These are phyloP conservation scores for Dryas integrifolia DNA, from an alignment of 331 rosid genomes.

Conservation along the genomic window DNA sequence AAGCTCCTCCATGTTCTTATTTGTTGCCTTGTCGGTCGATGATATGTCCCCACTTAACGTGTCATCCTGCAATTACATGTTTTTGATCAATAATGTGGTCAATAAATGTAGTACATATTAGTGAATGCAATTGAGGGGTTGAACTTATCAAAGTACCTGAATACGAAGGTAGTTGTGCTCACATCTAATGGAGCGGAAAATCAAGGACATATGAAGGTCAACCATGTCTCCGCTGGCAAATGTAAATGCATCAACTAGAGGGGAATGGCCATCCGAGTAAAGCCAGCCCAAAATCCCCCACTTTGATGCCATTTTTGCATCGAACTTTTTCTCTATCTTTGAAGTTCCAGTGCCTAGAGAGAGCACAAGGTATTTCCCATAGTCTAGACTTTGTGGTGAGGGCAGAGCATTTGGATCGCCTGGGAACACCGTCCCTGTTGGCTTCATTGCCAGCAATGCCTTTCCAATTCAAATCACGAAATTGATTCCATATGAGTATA, in stretches of 20 bases:
- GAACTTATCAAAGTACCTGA: background rate
- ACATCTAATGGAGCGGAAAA: slow-evolving; percentile 19
- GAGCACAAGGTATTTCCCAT: slow-evolving; percentile 14
- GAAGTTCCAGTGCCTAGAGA: slow-evolving; percentile 30
- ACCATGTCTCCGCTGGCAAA: slow-evolving; percentile 22
- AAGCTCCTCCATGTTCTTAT: slow-evolving; percentile 19
- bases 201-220: slow-evolving; percentile 26
- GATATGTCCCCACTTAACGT: slow-evolving; percentile 13
- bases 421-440: slow-evolving; percentile 16
- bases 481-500: too few relatives aligned
- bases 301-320: slow-evolving; percentile 26
- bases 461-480: background rate
- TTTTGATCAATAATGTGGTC: too few relatives aligned
- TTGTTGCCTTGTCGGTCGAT: slow-evolving; percentile 18
- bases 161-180: slow-evolving; percentile 28
- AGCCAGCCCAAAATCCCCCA: slow-evolving; percentile 28
- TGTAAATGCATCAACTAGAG: slow-evolving; percentile 20
- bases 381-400: slow-evolving; percentile 7
- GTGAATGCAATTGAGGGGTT: too few relatives aligned
- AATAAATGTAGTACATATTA: too few relatives aligned
- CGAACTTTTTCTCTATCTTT: slow-evolving; percentile 5
- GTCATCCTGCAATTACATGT: slow-evolving; percentile 13
- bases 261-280: slow-evolving; percentile 17
- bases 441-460: slow-evolving; percentile 26
- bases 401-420: background rate